Evolutionary conservation across 345 rosid genomes (phyloP), one percentile per base, ranked within the genome.

Genomic region (Jatropha curcas): DNA sequence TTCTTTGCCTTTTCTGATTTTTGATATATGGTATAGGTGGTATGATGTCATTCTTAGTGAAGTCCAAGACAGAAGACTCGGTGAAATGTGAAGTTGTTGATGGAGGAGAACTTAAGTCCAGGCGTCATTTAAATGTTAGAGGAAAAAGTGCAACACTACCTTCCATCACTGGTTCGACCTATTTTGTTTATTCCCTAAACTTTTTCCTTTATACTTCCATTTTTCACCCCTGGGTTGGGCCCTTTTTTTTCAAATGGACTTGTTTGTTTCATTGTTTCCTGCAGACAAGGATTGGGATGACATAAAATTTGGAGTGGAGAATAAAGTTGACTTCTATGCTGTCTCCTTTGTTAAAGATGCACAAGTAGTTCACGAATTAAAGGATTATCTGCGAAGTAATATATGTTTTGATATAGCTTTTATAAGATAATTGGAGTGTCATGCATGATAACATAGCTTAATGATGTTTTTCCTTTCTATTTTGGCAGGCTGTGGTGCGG

Each of bases 211-310:
- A 22, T 75, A 13, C 50, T 16, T 53, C 24, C 24, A 8, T 78
- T 24, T 63, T 19, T 14, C 17, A 52, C 48, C 12, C 41, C 28
- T 13, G 48, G 24, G 34, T n/a, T 60, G 30, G 69, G 59, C 24
- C 67, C 35, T 27, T 13, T 17, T 39, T 71, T 61, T 52, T 53
- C 56, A 12, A 76, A 71, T 55, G 22, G 25, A 39, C 16, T 7
- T 72, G 61, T 65, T 14, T 25, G 55, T 65, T 80, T 35, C 7
- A 3, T 74, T 48, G 48, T 82, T 65, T 73, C 50, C 51, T 73
- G 80, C 93, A 96, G 98, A 96, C 55, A 96, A 96, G 87, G 99
- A 96, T 74, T 93, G 99, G 99, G 98, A 96, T 79, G 99, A 93
- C 81, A 93, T 96, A 80, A 96, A 90, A 78, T 96, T 96, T 72